Conservation (phyloP, 106 monocot genomes). For the Dioscorea alata region DNA sequence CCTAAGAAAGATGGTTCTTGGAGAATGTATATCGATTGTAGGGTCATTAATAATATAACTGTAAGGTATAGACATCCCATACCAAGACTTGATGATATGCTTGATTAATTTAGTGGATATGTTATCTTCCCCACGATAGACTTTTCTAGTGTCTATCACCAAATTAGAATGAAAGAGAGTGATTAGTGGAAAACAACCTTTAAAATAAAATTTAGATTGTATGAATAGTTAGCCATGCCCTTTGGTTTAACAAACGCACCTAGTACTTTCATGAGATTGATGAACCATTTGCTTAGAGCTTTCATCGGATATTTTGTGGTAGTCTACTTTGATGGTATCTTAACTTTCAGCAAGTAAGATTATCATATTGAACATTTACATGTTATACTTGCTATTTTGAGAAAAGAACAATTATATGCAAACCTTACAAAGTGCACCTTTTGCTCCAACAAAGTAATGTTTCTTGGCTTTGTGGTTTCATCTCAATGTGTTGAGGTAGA, state of each 20-base stretch:
- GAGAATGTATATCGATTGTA: background rate
- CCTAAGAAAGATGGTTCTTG: slow-evolving; percentile 2
- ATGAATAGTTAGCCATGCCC: slow-evolving; percentile 1
- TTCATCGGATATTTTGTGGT: slow-evolving; percentile 13
- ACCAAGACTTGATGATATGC: slow-evolving; percentile 1
- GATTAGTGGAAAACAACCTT: too few species aligned
- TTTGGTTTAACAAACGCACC: slow-evolving; percentile 14
- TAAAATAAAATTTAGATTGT: too few species aligned
- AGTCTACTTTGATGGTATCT: slow-evolving; percentile 24
- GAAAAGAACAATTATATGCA: slow-evolving; percentile 1
- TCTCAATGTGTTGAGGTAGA: background rate
- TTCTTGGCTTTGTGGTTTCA: background rate
- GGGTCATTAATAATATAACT: background rate
- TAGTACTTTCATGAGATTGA: slow-evolving; percentile 14
- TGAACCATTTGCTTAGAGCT: slow-evolving; percentile 2
- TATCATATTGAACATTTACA: slow-evolving; percentile 3
- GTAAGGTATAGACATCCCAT: background rate
- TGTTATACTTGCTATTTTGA: background rate
- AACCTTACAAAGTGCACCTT: slow-evolving; percentile 11
- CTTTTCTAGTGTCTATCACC: background rate
- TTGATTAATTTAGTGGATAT: background rate
- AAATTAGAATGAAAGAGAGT: too few species aligned
- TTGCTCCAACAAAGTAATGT: background rate
- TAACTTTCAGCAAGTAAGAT: slow-evolving; percentile 3
- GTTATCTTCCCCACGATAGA: background rate